Conservation (phyloP, 2,329 filamentous ascomycete genomes). For the Knufia petricola region DNA sequence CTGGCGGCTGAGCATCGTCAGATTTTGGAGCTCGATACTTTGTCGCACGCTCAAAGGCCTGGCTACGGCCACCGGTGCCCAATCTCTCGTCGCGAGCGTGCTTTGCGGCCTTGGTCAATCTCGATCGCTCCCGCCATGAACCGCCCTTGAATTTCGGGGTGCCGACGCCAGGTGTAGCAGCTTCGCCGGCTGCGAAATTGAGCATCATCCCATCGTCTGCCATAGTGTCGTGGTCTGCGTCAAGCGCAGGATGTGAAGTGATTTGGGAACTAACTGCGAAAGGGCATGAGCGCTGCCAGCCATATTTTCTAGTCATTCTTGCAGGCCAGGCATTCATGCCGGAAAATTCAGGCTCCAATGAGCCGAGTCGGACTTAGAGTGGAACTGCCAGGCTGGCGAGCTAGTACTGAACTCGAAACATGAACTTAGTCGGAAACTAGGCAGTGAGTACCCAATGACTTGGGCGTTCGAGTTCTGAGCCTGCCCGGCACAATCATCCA, state of each 20-base stretch:
- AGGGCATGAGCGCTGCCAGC: too few species aligned
- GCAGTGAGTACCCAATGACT: too few species aligned
- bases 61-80: background rate
- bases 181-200: constrained; percentile 72
- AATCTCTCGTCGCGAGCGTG: constrained; percentile 11
- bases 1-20: background rate
- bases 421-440: too few species aligned
- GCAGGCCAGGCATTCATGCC: background rate
- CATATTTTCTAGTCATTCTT: background rate
- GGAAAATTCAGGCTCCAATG: too few species aligned
- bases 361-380: too few species aligned
- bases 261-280: too few species aligned
- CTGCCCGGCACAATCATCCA: constrained; percentile 5
- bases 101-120: constrained; percentile 60
- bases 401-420: too few species aligned
- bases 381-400: too few species aligned
- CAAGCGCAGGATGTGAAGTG: background rate
- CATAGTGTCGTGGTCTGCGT: constrained; percentile 44
- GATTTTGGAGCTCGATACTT: background rate
- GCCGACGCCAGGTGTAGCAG: constrained; percentile 48
- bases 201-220: constrained; percentile 90
- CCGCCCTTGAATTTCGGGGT: constrained; percentile 67
- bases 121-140: constrained; percentile 81
- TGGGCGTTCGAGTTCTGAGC: too few species aligned
- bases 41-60: constrained; percentile 1